Percentiles rank a stretch among this genome's conserved stretches.
Evolutionary conservation across 148 eudicot species (phyloP).

Genomic region (Talinum fruticosum): DNA sequence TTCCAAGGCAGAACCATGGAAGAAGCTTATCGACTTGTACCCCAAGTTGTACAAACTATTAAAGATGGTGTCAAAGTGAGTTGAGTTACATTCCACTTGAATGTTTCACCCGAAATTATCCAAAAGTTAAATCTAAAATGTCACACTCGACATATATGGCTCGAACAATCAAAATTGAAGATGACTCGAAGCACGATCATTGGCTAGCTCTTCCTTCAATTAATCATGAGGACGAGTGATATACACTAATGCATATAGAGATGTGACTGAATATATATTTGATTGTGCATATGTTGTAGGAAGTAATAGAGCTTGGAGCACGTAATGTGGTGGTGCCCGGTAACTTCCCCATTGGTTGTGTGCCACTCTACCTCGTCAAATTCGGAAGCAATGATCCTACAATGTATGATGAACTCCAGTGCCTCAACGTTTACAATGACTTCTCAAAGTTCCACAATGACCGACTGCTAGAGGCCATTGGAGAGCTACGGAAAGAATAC

Average conservation of each 20-base stretch:
- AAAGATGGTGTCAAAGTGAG: background rate
- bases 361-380: conserved; percentile 29
- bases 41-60: background rate
- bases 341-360: conserved; percentile 41
- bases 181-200: too few relatives aligned
- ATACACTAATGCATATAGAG: background rate
- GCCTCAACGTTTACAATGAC: conserved; percentile 36
- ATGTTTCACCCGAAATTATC: background rate
- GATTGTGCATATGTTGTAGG: conserved; percentile 8
- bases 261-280: background rate
- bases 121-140: too few relatives aligned
- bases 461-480: conserved; percentile 27
- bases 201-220: too few relatives aligned
- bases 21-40: conserved; percentile 3
- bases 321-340: conserved; percentile 33
- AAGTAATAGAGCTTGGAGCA: conserved; percentile 42
- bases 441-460: conserved; percentile 31
- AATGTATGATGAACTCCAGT: conserved; percentile 33
- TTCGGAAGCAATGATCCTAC: conserved; percentile 12
- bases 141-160: too few relatives aligned
- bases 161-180: too few relatives aligned
- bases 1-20: conserved; percentile 3
- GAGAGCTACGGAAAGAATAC: conserved; percentile 21
- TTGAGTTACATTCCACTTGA: background rate
- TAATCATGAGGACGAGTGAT: too few relatives aligned